These are phyloP conservation scores for Leccinum huronense DNA, from an alignment of 1,284 basidiomycete genomes.

Conservation along the genomic window DNA sequence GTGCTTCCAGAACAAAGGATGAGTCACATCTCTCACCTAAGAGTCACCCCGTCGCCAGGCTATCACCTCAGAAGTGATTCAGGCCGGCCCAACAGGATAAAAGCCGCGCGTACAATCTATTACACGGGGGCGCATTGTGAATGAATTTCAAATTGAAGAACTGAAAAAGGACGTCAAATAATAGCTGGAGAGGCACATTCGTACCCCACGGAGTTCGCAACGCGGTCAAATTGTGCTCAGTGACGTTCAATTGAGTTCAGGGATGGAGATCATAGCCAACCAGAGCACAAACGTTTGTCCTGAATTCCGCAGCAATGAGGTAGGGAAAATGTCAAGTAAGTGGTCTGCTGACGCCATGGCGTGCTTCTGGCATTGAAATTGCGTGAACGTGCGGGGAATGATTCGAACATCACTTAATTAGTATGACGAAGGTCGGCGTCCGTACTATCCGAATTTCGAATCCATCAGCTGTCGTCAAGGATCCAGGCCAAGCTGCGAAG, in stretches of 20 bases:
- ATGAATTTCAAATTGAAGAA: neutral
- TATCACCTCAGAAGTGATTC: neutral
- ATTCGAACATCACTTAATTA: neutral
- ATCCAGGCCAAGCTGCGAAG: neutral
- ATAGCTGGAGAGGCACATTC: neutral
- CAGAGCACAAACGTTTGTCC: constrained; percentile 5
- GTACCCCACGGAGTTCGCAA: neutral
- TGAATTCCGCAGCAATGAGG: neutral
- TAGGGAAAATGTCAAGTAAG: neutral
- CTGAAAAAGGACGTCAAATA: neutral
- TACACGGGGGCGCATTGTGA: neutral
- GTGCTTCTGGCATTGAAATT: constrained; percentile 1
- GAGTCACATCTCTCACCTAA: neutral
- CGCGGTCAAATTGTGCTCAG: neutral
- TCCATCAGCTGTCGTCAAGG: neutral
- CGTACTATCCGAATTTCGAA: neutral
- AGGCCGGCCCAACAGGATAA: neutral
- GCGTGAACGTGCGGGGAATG: neutral
- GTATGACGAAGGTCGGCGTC: neutral
- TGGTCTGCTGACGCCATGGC: neutral
- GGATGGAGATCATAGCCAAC: neutral
- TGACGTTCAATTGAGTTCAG: neutral
- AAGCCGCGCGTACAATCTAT: neutral
- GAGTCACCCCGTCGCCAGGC: neutral
- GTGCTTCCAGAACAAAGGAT: neutral